Evolutionary conservation across 768 basidiomycete genomes (phyloP), one percentile per base, ranked within the genome.

Genomic region (Hygrocybe punicea): DNA sequence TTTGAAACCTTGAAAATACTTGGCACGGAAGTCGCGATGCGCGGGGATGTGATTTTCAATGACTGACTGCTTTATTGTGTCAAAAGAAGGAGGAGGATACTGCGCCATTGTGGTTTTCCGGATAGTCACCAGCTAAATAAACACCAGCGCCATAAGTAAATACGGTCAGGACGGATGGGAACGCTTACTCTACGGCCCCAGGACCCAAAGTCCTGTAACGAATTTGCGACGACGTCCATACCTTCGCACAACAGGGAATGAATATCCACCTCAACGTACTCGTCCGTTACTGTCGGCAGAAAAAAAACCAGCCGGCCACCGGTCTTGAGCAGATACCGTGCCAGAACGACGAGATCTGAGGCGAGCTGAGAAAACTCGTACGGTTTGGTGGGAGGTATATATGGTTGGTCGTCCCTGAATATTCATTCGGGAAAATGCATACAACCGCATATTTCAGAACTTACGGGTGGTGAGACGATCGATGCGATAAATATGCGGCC

Each of bases 241-340:
- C 94, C 95, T 21, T 85, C 84, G 62, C 89, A 91, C 4, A 93
- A 78, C 70, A 92, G 81, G 1, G 78, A 72, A 29, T 88, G 80
- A 8, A 98, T 76, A 65, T 99, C 97, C 1, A 97, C 74, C 62
- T 91, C 89, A 58, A 88, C 83, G 66, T 95, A 98, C 40, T 94
- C 89, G 47, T 96, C 94, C 11, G 84, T 91, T 19, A 96, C 89
- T 0, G 93, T 95, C 0, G 93, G 93, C 19, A 98, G 79, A 75
- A 98, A 98, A 74, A 97, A 98, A 3, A 99, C 96, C 14, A 99
- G 81, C 39, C 97, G 77, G 11, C 97, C 97, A 21, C 79, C 80
- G 1, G 91, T 91, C 60, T 85, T 91, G 25, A 99, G 80, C 24
- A 97, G 74, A 69, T 89, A 91, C 51, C 94, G 82, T 2, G 93